Percentiles rank a stretch among this genome's conserved stretches.
phyloP scores from a whole-genome alignment of 495 filamentous ascomycete species.

The Penicillium daleae region DNA sequence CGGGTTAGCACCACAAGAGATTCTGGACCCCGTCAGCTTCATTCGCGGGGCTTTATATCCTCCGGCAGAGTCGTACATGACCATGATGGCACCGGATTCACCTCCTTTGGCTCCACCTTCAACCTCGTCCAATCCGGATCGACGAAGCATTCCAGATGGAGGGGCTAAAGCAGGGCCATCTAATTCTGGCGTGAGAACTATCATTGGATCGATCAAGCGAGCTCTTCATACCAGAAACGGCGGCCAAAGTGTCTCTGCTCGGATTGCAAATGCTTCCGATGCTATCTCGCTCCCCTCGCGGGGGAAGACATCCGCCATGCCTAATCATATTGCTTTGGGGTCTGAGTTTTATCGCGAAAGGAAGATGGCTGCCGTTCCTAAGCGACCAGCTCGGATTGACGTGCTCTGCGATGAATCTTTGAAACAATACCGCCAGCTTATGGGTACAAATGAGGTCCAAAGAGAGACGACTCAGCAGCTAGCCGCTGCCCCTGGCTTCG shows the following conservation, averaged over 20 bases:
- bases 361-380: conserved; percentile 40
- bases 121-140: conserved; percentile 27
- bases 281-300: conserved; percentile 28
- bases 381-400: conserved; percentile 63
- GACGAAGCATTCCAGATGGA: conserved; percentile 39
- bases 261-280: conserved; percentile 41
- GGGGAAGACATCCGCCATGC: conserved; percentile 50
- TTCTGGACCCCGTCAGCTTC: conserved; percentile 77
- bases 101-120: conserved; percentile 47
- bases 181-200: conserved; percentile 75
- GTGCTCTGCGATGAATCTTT: conserved; percentile 74
- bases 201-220: conserved; percentile 86
- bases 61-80: conserved; percentile 75
- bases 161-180: conserved; percentile 39
- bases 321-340: conserved; percentile 50
- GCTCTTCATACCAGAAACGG: conserved; percentile 74
- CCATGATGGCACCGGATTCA: conserved; percentile 67
- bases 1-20: conserved; percentile 44
- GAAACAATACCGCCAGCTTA: conserved; percentile 60
- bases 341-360: conserved; percentile 51
- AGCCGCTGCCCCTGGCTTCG: conserved; percentile 7
- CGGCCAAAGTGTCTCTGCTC: conserved; percentile 45
- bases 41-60: conserved; percentile 82
- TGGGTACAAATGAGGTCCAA: conserved; percentile 20
- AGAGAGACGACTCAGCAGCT: conserved; percentile 13